These are phyloP conservation scores for Gypsophila paniculata DNA, from an alignment of 179 eudicot species.

Conservation along the genomic window DNA sequence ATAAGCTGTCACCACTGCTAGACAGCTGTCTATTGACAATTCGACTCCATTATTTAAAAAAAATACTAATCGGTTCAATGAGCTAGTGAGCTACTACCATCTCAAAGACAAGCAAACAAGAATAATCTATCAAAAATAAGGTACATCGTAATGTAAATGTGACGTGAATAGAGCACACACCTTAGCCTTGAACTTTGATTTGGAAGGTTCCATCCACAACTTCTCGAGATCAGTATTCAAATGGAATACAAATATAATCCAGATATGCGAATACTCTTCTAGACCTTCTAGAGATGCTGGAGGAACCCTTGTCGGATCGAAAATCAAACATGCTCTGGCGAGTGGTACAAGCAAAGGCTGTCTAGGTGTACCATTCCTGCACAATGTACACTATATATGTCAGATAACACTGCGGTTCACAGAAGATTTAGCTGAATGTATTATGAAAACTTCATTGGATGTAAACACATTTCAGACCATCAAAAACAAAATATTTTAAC, in stretches of 20 bases:
- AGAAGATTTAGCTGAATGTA: conserved; percentile 1
- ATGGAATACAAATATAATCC: conserved; percentile 94
- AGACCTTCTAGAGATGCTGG: conserved; percentile 86
- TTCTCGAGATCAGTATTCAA: conserved; percentile 85
- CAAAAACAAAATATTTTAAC: background rate
- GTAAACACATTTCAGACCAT: background rate
- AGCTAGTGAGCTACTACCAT: background rate
- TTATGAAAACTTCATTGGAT: background rate
- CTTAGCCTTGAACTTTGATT: conserved; percentile 87
- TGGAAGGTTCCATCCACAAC: conserved; percentile 80
- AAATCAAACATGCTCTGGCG: conserved; percentile 75
- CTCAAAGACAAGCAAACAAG: background rate
- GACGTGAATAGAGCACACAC: conserved; percentile 30
- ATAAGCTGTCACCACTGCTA: too few relatives aligned
- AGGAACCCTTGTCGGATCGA: conserved; percentile 74
- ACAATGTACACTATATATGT: conserved; percentile 6
- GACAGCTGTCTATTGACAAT: too few relatives aligned
- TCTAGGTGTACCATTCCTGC: conserved; percentile 96
- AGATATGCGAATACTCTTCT: conserved; percentile 82
- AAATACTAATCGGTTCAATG: background rate
- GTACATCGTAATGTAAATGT: background rate
- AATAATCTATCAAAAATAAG: background rate
- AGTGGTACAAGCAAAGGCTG: conserved; percentile 96
- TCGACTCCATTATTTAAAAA: background rate
- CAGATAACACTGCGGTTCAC: background rate